These are phyloP conservation scores for Trichodelitschia bisporula DNA, from an alignment of 495 filamentous ascomycete species.

Conservation along the genomic window DNA sequence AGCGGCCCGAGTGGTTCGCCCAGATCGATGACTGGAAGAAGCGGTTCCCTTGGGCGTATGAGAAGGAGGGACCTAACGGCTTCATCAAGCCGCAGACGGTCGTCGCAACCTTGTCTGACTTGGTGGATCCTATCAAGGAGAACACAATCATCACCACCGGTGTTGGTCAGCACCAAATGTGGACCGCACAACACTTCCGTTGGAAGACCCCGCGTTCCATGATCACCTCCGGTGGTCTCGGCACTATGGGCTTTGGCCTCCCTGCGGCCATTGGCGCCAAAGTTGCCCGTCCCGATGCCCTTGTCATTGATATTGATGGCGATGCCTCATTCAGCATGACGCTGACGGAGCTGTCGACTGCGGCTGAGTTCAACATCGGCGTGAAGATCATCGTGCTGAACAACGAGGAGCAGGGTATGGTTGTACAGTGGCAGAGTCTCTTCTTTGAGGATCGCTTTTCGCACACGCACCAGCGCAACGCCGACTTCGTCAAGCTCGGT, in stretches of 20 bases:
- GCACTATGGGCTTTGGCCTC: conserved; percentile 89
- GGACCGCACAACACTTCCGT: conserved; percentile 81
- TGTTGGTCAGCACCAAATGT: conserved; percentile 96
- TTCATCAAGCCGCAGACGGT: conserved; percentile 75
- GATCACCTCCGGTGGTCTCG: conserved; percentile 77
- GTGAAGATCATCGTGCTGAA: conserved; percentile 83
- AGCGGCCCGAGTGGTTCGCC: conserved; percentile 62
- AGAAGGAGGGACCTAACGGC: conserved; percentile 38
- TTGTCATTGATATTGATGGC: conserved; percentile 87
- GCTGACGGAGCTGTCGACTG: conserved; percentile 72
- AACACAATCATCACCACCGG: conserved; percentile 70
- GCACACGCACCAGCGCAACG: conserved; percentile 77
- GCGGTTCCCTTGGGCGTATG: conserved; percentile 59
- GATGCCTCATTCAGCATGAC: conserved; percentile 98
- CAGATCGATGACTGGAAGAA: conserved; percentile 79
- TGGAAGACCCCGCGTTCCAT: conserved; percentile 72
- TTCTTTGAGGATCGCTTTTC: conserved; percentile 86
- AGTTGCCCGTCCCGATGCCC: conserved; percentile 58
- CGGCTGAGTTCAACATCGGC: conserved; percentile 74
- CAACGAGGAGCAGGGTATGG: conserved; percentile 95
- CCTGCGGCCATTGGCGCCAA: conserved; percentile 87
- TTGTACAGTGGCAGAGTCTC: conserved; percentile 84
- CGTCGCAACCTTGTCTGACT: conserved; percentile 55
- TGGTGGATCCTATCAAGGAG: conserved; percentile 49
- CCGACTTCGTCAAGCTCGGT: conserved; percentile 76